Conservation (phyloP, 2,329 filamentous ascomycete species). For the Grosmannia huntii region DNA sequence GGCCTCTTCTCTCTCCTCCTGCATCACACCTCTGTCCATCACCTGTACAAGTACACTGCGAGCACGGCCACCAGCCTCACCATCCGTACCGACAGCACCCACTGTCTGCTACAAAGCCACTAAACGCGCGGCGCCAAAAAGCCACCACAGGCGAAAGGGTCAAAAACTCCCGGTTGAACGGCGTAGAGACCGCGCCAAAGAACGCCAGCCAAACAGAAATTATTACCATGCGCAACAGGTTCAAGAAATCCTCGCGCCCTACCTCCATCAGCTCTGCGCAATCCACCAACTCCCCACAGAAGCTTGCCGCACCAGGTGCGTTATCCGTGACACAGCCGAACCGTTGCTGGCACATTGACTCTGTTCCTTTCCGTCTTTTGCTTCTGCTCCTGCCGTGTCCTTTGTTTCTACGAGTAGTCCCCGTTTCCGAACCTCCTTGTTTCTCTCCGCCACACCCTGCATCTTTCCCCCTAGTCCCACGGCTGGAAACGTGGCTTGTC, state of each 20-base stretch:
- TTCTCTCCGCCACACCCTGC: background rate
- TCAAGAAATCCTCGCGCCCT: conserved; percentile 6
- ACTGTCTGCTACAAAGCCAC: background rate
- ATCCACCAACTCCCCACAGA: background rate
- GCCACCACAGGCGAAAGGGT: background rate
- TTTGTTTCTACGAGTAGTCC: background rate
- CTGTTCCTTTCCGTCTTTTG: background rate
- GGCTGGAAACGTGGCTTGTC: background rate
- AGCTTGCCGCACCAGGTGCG: conserved; percentile 2
- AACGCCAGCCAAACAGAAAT: background rate
- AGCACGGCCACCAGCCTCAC: background rate
- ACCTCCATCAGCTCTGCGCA: conserved; percentile 9
- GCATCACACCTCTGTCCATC: background rate
- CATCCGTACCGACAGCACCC: background rate
- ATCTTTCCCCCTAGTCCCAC: too few species aligned
- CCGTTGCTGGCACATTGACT: background rate
- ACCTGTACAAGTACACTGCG: background rate
- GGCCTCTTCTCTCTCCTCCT: background rate
- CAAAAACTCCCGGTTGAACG: background rate
- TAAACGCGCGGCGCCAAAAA: background rate
- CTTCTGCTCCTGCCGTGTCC: background rate
- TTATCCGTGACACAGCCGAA: background rate
- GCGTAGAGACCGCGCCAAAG: background rate
- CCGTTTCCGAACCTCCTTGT: background rate
- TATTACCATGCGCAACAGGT: conserved; percentile 9